A percentile compares a stretch with the other conserved stretches of the same genome.
These are phyloP conservation scores for Acacia pycnantha DNA, from an alignment of 331 rosid genomes.

Conservation along the genomic window DNA sequence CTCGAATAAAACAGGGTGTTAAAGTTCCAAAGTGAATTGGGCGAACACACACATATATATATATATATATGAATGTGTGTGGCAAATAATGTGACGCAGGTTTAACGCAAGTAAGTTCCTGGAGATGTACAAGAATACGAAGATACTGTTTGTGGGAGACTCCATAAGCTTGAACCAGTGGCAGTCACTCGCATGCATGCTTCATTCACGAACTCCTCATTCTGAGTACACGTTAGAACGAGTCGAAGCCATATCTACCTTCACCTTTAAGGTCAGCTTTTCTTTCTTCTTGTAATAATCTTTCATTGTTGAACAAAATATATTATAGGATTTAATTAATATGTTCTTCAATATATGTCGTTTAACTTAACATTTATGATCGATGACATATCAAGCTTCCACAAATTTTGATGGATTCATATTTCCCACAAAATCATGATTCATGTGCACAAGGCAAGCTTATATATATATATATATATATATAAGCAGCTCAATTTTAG, in stretches of 20 bases:
- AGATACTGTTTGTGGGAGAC: conserved; percentile 16
- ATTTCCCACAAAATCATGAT: neutral
- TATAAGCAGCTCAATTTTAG: neutral
- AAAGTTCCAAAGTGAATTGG: neutral
- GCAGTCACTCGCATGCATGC: conserved; percentile 24
- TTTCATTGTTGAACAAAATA: neutral
- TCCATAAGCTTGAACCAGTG: conserved; percentile 27
- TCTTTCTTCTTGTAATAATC: neutral
- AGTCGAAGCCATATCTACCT: neutral
- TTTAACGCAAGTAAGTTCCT: neutral
- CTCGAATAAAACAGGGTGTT: no score
- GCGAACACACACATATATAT: neutral
- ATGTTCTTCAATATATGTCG: neutral
- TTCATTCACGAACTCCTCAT: conserved; percentile 3
- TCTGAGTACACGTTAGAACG: neutral
- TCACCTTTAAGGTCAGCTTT: conserved; percentile 14
- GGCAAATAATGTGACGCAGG: neutral
- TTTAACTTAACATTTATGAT: neutral
- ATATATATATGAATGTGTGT: neutral
- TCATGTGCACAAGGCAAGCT: neutral
- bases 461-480: neutral
- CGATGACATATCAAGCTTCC: neutral
- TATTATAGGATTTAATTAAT: neutral
- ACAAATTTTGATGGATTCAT: neutral
- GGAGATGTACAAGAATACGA: conserved; percentile 3